A percentile compares a stretch with the other conserved stretches of the same genome.
These are phyloP conservation scores for Mortierella alpina DNA, from an alignment of 192 early-diverging fungal species.

Conservation along the genomic window DNA sequence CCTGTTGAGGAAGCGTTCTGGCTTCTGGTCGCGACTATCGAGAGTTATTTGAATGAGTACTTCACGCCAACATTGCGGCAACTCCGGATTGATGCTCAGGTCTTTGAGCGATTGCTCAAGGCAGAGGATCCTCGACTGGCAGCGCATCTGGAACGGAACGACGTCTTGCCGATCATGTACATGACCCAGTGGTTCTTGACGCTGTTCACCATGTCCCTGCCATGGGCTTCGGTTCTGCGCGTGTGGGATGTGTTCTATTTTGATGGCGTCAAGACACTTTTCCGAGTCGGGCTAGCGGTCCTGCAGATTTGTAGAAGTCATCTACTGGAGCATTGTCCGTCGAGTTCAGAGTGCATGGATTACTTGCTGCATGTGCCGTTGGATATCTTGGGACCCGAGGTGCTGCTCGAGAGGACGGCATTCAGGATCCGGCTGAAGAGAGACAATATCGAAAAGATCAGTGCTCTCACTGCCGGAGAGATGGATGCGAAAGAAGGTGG, in stretches of 20 bases:
- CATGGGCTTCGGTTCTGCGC: conserved; percentile 88
- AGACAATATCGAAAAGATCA: conserved; percentile 32
- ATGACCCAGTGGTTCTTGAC: conserved; percentile 96
- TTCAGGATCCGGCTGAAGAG: conserved; percentile 71
- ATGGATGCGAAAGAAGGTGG: conserved; percentile 28
- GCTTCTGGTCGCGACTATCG: conserved; percentile 81
- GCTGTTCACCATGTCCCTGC: conserved; percentile 85
- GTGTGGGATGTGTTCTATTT: conserved; percentile 95
- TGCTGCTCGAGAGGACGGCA: conserved; percentile 74
- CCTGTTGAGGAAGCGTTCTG: conserved; percentile 91
- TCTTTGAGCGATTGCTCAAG: conserved; percentile 81
- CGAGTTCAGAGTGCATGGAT: conserved; percentile 76
- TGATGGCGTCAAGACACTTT: conserved; percentile 87
- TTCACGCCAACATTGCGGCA: conserved; percentile 78
- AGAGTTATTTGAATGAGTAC: conserved; percentile 79
- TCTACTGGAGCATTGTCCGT: conserved; percentile 78
- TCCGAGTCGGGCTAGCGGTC: conserved; percentile 84
- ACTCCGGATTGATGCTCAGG: conserved; percentile 82
- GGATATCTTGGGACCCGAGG: conserved; percentile 67
- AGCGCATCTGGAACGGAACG: conserved; percentile 76
- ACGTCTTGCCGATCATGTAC: conserved; percentile 89
- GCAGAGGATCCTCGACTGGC: conserved; percentile 75
- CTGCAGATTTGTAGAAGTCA: conserved; percentile 69
- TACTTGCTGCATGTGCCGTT: conserved; percentile 86
- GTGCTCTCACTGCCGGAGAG: conserved; percentile 13